phyloP scores from a whole-genome alignment of 768 basidiomycete genomes.

The Suillus tomentosus region DNA sequence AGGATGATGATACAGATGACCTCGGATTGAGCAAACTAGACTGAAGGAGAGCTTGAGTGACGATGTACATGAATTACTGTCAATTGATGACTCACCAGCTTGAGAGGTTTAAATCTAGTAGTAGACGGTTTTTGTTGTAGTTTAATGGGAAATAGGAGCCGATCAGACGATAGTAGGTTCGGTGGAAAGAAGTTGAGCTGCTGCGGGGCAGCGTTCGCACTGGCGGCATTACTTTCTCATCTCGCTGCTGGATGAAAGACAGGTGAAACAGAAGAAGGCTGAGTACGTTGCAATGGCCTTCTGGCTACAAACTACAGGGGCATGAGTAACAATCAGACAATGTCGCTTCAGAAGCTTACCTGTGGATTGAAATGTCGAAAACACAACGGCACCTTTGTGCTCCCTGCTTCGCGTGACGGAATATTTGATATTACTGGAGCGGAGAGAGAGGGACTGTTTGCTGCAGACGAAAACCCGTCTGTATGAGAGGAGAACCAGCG shows the following conservation, averaged over 20 bases:
- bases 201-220: not conserved
- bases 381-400: conserved; percentile 55
- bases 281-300: conserved; percentile 11
- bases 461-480: conserved; percentile 18
- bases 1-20: conserved; percentile 42
- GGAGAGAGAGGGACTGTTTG: conserved; percentile 10
- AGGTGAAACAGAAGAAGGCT: not conserved
- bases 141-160: conserved; percentile 18
- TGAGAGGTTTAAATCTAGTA: conserved; percentile 56
- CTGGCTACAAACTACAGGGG: conserved; percentile 15
- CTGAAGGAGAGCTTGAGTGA: conserved; percentile 34
- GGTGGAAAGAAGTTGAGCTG: not conserved
- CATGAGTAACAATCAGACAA: not conserved
- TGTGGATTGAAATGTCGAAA: conserved; percentile 41
- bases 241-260: not conserved
- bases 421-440: conserved; percentile 11
- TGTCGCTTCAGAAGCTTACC: conserved; percentile 16
- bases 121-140: conserved; percentile 34
- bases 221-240: not conserved
- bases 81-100: conserved; percentile 51
- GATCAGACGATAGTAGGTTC: conserved; percentile 3
- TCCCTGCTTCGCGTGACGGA: conserved; percentile 22
- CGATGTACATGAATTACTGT: not conserved
- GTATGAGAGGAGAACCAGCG: conserved; percentile 9
- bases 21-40: conserved; percentile 44